Evolutionary conservation across 495 filamentous ascomycete genomes (phyloP).

Genomic region (Talaromyces nanjingensis): DNA sequence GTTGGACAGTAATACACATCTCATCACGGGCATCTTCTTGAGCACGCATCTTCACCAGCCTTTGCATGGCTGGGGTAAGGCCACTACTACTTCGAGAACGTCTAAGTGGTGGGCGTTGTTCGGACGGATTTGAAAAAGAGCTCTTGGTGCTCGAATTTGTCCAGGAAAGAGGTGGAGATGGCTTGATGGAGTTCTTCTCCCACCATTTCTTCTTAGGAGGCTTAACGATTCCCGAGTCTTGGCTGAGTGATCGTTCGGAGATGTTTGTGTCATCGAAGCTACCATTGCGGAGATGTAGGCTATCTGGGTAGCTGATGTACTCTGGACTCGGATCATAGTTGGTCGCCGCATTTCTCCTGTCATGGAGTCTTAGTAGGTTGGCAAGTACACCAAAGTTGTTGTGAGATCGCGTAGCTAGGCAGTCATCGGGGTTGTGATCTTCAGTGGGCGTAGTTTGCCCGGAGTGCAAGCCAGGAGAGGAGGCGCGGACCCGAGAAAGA

Average conservation of each 20-base stretch:
- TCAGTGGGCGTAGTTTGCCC: constrained; percentile 54
- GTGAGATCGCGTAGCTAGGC: constrained; percentile 58
- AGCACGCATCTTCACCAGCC: constrained; percentile 15
- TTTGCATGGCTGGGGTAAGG: constrained; percentile 32
- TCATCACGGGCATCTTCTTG: constrained; percentile 47
- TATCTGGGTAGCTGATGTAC: constrained; percentile 13
- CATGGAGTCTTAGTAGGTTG: constrained; percentile 71
- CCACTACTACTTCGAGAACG: constrained; percentile 38
- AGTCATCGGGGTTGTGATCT: constrained; percentile 54
- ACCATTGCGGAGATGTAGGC: constrained; percentile 20
- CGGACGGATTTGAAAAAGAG: constrained; percentile 23
- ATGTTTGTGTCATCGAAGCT: constrained; percentile 14
- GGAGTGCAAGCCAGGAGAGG: constrained; percentile 40
- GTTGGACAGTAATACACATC: constrained; percentile 79
- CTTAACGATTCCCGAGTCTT: constrained; percentile 3
- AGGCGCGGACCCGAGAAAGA: constrained; percentile 30
- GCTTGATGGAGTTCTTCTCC: constrained; percentile 46
- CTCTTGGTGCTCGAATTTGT: constrained; percentile 38
- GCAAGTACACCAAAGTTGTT: constrained; percentile 74
- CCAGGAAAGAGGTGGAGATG: constrained; percentile 35
- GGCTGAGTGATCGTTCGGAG: constrained; percentile 9
- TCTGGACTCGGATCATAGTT: not conserved
- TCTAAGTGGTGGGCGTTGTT: constrained; percentile 32
- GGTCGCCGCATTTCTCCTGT: constrained; percentile 21
- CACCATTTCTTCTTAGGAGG: constrained; percentile 54